Evolutionary conservation across 2,329 filamentous ascomycete species (phyloP), one percentile per base, ranked within the genome.

Genomic region (Aspergillus sp.): DNA sequence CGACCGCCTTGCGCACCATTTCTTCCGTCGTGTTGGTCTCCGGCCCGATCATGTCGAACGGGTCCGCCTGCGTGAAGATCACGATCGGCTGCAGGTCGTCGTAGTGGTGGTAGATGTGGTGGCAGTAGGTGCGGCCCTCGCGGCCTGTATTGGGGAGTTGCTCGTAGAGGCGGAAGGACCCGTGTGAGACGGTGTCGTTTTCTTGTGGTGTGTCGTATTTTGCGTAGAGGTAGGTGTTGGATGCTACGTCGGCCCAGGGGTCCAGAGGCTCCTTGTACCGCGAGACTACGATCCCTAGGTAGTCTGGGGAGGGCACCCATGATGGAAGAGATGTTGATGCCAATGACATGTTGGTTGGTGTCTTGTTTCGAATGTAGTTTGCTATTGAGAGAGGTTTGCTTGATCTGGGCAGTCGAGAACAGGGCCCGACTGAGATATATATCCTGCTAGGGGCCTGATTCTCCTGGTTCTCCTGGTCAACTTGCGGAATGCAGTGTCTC

Each of bases 51-150:
- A 44, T 42, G 25, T 50, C 47, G 47, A 50, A 50, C 2, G 47
- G 47, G 25, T 36, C 47, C 5, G 38, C 40, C 29, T 50, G 47
- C 13, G 47, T 21, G 29, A 50, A 50, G 47, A 50, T 50, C 36
- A 50, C 32, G 16, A 50, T 50, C n/a, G 47, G 47, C 29, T 50
- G 21, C n/a, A 50, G 47, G 7, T 50, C 19, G 41, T 36, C 17
- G 29, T 50, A 50, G 47, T 50, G 20, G 9, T 21, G 20, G 47
- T 50, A 44, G 13, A 50, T 20, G 38, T 50, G 47, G 47, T 50
- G 40, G 16, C 47, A 50, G 47, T 50, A 50, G 16, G 47, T 50
- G 20, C 43, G 47, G 40, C 47, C 47, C 20, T 50, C 47, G 25
- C 47, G 47, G n/a, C 41, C 40, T 2, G 31, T 21, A 40, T 50